A percentile compares a stretch with the other conserved stretches of the same genome.
Conservation (phyloP, 2,329 filamentous ascomycete genomes). For the Tolypocladium ophioglossoides region DNA sequence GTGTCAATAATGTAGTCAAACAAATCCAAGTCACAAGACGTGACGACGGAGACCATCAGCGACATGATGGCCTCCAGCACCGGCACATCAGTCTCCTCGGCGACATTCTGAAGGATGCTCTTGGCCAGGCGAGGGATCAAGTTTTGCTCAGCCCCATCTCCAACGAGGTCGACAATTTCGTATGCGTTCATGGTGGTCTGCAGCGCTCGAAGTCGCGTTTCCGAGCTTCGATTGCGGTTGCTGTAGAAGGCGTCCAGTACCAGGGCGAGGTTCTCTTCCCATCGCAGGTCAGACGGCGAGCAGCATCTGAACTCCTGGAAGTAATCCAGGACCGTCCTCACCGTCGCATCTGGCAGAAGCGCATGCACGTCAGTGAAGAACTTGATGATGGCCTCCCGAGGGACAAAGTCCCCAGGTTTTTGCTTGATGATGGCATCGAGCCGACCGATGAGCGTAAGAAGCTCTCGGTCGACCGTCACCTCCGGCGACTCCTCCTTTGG, state of each 20-base stretch:
- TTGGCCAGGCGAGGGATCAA: conserved; percentile 48
- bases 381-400: conserved; percentile 54
- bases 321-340: conserved; percentile 53
- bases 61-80: conserved; percentile 56
- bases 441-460: conserved; percentile 33
- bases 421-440: conserved; percentile 37
- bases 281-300: conserved; percentile 58
- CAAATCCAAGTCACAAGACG: conserved; percentile 44
- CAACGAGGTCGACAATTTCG: conserved; percentile 46
- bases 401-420: conserved; percentile 44
- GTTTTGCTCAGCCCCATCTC: conserved; percentile 47
- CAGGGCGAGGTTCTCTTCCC: conserved; percentile 52
- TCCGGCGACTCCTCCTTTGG: conserved; percentile 21
- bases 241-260: conserved; percentile 55
- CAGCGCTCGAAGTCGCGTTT: conserved; percentile 53
- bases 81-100: conserved; percentile 50
- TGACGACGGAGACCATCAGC: conserved; percentile 54
- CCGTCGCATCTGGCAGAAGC: conserved; percentile 54
- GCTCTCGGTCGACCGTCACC: conserved; percentile 29
- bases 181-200: conserved; percentile 49
- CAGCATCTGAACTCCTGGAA: conserved; percentile 60
- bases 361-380: conserved; percentile 54
- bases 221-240: conserved; percentile 47
- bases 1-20: conserved; percentile 49
- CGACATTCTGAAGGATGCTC: conserved; percentile 49